phyloP scores from a whole-genome alignment of 2,329 filamentous ascomycete genomes.

The Penicillium sp. region DNA sequence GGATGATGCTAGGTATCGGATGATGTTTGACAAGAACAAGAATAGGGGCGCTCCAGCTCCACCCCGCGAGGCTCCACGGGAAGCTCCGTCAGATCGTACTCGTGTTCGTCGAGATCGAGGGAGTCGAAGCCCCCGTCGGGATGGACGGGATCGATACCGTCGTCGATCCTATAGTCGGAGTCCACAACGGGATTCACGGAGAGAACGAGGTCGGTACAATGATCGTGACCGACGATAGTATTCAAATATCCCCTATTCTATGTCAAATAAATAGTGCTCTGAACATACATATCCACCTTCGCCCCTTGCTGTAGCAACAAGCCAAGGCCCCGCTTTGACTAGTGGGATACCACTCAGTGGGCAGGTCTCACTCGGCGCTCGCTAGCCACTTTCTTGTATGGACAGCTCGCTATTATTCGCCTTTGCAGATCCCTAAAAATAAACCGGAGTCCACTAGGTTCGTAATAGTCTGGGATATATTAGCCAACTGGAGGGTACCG shows the following conservation, averaged over 20 bases:
- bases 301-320: conserved; percentile 1
- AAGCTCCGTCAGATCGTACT: conserved; percentile 45
- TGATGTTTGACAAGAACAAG: conserved; percentile 69
- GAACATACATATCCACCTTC: conserved; percentile 1
- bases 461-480: conserved; percentile 1
- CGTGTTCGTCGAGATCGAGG: conserved; percentile 35
- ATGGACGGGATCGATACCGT: conserved; percentile 38
- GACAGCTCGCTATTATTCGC: conserved; percentile 12
- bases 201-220: conserved; percentile 36
- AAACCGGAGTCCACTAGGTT: conserved; percentile 9
- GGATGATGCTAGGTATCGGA: conserved; percentile 63
- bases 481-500: conserved; percentile 14
- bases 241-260: conserved; percentile 10
- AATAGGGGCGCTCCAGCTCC: conserved; percentile 15
- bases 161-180: conserved; percentile 38
- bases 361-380: conserved; percentile 20
- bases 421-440: conserved; percentile 22
- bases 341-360: conserved; percentile 12
- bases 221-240: conserved; percentile 28
- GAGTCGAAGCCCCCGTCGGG: conserved; percentile 31
- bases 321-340: conserved; percentile 14
- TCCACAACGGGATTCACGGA: conserved; percentile 25
- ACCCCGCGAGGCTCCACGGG: background rate
- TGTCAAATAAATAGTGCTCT: background rate
- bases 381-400: conserved; percentile 9